Conservation (phyloP, 2,329 filamentous ascomycete genomes). For the Elsinoe fawcettii region DNA sequence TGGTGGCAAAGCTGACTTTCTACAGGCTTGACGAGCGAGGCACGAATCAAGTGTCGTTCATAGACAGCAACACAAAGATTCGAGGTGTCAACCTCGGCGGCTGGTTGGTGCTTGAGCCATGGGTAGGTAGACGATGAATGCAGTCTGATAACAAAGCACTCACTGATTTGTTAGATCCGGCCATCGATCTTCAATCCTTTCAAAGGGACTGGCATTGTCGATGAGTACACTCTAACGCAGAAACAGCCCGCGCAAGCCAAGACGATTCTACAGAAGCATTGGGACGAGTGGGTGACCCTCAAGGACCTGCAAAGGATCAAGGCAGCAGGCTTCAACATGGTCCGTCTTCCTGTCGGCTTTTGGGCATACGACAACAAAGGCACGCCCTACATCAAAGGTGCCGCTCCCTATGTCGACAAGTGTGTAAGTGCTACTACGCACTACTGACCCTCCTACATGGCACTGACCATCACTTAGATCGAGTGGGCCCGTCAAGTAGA, state of each 20-base stretch:
- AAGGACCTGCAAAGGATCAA: slow-evolving; percentile 45
- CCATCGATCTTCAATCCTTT: slow-evolving; percentile 16
- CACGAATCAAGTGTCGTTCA: neutral
- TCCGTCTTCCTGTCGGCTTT: slow-evolving; percentile 24
- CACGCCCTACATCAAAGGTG: slow-evolving; percentile 20
- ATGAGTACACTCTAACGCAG: slow-evolving; percentile 24
- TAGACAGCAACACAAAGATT: slow-evolving; percentile 14
- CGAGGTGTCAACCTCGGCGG: slow-evolving; percentile 23
- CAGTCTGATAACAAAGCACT: slow-evolving; percentile 14
- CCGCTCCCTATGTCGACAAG: slow-evolving; percentile 3
- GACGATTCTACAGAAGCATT: slow-evolving; percentile 20
- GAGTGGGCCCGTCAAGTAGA: slow-evolving; percentile 23
- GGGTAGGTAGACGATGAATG: slow-evolving; percentile 2
- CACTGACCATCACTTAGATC: slow-evolving; percentile 16
- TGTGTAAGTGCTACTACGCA: neutral
- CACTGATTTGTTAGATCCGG: slow-evolving; percentile 15
- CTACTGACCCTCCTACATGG: slow-evolving; percentile 20
- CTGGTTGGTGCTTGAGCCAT: slow-evolving; percentile 23
- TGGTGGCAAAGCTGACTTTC: neutral
- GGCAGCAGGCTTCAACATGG: slow-evolving; percentile 19
- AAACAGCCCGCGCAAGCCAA: slow-evolving; percentile 17
- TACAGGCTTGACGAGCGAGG: neutral
- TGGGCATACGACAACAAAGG: slow-evolving; percentile 23
- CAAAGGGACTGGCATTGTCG: slow-evolving; percentile 18
- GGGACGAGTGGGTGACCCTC: slow-evolving; percentile 37